Conservation (phyloP, 1,284 basidiomycete species). For the Grifola frondosa region DNA sequence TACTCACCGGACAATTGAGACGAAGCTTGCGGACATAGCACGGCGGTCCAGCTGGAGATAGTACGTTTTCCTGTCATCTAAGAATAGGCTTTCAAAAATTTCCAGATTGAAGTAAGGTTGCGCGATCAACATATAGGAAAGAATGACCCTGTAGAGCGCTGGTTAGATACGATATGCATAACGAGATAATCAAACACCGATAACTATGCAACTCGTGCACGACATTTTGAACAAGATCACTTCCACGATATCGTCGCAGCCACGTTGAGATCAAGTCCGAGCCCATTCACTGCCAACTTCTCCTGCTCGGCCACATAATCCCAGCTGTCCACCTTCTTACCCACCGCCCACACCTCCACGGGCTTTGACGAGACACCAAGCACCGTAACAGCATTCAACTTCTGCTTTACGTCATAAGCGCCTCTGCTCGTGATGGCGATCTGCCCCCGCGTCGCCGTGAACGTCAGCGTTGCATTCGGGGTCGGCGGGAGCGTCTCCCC, state of each 20-base stretch:
- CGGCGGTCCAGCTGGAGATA: no score
- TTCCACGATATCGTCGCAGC: slow-evolving; percentile 14
- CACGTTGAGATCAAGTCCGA: slow-evolving; percentile 23
- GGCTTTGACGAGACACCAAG: slow-evolving; percentile 35
- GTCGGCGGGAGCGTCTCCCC: slow-evolving; percentile 56
- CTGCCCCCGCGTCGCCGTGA: slow-evolving; percentile 33
- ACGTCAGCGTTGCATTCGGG: slow-evolving; percentile 44
- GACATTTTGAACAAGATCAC: neutral
- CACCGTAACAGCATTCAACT: slow-evolving; percentile 34
- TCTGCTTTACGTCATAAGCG: slow-evolving; percentile 29
- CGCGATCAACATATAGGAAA: no score
- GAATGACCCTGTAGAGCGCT: no score
- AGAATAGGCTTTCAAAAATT: no score
- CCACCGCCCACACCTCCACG: slow-evolving; percentile 9
- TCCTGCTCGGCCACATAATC: slow-evolving; percentile 20
- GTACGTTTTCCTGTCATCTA: no score
- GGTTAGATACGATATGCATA: no score
- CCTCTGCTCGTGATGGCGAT: slow-evolving; percentile 40
- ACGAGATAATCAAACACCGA: no score
- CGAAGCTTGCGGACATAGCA: no score
- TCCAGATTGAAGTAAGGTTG: no score
- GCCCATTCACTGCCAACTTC: slow-evolving; percentile 18
- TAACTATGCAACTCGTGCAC: neutral
- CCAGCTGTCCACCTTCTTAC: slow-evolving; percentile 12
- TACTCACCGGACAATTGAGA: no score